Conservation (phyloP, 257 asterid species). For the Catharanthus roseus region DNA sequence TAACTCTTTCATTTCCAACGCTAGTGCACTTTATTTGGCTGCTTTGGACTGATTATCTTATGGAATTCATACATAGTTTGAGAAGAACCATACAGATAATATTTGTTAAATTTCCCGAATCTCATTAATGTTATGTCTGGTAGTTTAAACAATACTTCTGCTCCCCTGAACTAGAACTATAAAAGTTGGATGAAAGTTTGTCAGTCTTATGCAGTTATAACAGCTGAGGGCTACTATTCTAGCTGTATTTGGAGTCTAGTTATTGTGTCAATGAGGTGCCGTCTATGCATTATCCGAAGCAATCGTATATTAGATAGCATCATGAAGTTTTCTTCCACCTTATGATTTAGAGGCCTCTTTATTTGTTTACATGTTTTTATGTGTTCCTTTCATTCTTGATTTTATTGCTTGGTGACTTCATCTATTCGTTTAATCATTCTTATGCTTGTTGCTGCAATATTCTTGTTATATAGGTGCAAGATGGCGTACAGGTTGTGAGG, state of each 20-base stretch:
- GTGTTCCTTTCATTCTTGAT: not conserved
- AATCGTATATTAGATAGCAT: not conserved
- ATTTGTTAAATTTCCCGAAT: not conserved
- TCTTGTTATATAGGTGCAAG: slow-evolving; percentile 86
- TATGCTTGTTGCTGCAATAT: slow-evolving; percentile 13
- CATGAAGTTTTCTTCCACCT: not conserved
- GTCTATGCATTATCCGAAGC: not conserved
- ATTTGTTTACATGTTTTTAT: not conserved
- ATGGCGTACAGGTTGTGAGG: slow-evolving; percentile 52
- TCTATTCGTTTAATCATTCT: not conserved
- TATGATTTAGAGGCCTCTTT: too few relatives aligned
- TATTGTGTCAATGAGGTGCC: not conserved
- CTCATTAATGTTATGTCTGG: not conserved
- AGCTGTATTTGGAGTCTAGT: not conserved
- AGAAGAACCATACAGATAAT: not conserved
- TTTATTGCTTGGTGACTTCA: not conserved
- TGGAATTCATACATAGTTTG: not conserved
- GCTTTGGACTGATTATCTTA: not conserved
- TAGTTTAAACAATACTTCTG: not conserved
- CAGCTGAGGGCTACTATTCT: not conserved
- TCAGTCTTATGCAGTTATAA: not conserved
- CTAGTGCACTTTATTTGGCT: not conserved
- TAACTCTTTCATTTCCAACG: not conserved
- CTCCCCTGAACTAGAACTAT: not conserved
- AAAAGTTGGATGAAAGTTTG: not conserved